Evolutionary conservation across 2,329 filamentous ascomycete genomes (phyloP), one percentile per base, ranked within the genome.

Genomic region (Rhinocladiella similis): DNA sequence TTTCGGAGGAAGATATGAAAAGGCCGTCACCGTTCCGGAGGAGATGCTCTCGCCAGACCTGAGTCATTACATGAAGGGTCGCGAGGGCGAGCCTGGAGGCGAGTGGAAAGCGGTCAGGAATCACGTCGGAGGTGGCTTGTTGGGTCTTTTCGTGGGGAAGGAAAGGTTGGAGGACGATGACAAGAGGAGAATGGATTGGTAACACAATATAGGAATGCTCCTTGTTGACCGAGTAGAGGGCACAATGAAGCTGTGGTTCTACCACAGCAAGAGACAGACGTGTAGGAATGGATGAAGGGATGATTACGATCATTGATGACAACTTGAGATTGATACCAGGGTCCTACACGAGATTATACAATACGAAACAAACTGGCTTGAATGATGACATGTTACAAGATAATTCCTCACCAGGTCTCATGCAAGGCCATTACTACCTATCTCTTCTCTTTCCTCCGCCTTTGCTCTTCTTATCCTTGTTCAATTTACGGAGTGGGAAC

Each of bases 41-140:
- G 38, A 57, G 20, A 57, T 57, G 54, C 51, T 60, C 47, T 38
- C 50, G 13, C 58, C 58, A 5, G 58, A 60, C 39, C 36, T 60
- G 18, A 60, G 58, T 35, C 50, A 57, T 16, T 60, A 60, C 20
- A 57, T 60, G 54, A 54, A 53, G 41, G 54, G 55, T 20, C 54
- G 51, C 16, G 52, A 54, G 10, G 50, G 53, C 14, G 57, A 38
- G 1, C 47, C 48, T 13, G 47, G 38, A 5, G 45, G 46, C 3
- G 47, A 35, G 5, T 60, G 58, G 58, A 60, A 53, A 36, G 16
- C 50, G 2, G 54, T 57, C 13, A 25, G 47, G 27, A 60, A 60
- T 41, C 14, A 46, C 20, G 58, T 60, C 47, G 58, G 54, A 9
- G 58, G 58, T 1, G 58, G 58, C 18, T 39, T 60, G n/a, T 43